phyloP scores from a whole-genome alignment of 2,329 filamentous ascomycete genomes.

The Aspergillus terreus region DNA sequence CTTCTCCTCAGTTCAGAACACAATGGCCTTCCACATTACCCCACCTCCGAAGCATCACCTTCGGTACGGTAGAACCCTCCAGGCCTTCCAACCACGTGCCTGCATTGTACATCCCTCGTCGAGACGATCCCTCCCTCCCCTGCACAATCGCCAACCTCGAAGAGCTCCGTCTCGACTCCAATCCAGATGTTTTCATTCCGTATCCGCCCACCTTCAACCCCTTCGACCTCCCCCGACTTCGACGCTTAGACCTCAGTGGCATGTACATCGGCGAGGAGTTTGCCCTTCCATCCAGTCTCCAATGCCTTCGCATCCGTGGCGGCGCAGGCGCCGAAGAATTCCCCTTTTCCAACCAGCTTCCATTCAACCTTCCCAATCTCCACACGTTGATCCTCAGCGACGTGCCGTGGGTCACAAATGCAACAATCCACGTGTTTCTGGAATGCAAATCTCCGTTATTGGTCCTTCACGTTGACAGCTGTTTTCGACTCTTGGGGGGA shows the following conservation, averaged over 20 bases:
- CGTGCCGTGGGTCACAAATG: conserved; percentile 18
- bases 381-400: conserved; percentile 27
- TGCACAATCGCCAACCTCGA: conserved; percentile 28
- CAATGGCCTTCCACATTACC: conserved; percentile 26
- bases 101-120: conserved; percentile 17
- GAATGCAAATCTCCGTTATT: conserved; percentile 19
- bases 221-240: conserved; percentile 19
- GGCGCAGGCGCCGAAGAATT: conserved; percentile 15
- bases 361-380: conserved; percentile 22
- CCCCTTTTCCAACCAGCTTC: conserved; percentile 8
- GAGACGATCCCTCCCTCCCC: conserved; percentile 3
- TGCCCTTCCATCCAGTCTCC: conserved; percentile 25
- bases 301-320: conserved; percentile 26
- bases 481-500: conserved; percentile 16
- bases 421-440: conserved; percentile 15
- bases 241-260: conserved; percentile 27
- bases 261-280: conserved; percentile 17
- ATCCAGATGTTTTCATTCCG: conserved; percentile 17
- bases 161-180: conserved; percentile 28
- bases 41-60: conserved; percentile 28
- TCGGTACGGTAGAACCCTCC: conserved; percentile 15
- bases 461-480: conserved; percentile 26
- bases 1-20: conserved; percentile 8
- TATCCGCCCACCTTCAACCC: conserved; percentile 15
- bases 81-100: conserved; percentile 11